Evolutionary conservation across 2,329 filamentous ascomycete species (phyloP), one percentile per base, ranked within the genome.

Genomic region (Mycosphaerella sp.): DNA sequence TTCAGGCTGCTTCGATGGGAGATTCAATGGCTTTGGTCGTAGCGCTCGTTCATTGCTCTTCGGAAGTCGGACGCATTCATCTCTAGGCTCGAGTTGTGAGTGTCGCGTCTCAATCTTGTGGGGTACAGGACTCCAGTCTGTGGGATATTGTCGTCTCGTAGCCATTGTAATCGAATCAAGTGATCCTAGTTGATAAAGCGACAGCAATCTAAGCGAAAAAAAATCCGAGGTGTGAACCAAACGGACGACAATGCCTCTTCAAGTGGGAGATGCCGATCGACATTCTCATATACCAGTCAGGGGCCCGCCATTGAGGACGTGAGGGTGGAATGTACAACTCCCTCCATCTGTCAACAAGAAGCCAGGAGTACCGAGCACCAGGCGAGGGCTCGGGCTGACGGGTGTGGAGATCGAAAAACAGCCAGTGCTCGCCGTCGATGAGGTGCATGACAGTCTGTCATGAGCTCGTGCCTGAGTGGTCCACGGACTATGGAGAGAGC

Each of bases 241-340:
- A 23, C 14, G 26, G 2, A 31, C 48, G 23, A 31, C 10, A 14
- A 5, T 12, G 23, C 29, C 32, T 49, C 34, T 9, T 21, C 6
- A 9, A 31, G 21, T 21, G 21, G 21, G 21, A 21, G 21, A 21
- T 21, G 21, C 21, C 45, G 23, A 29, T 21, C 48, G 31, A 31
- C 38, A 39, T 51, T 39, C 48, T 52, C 38, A 55, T 52, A 55
- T 51, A 51, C 14, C 17, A 40, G 36, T 7, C 26, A 48, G 46
- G 42, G 44, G 45, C 21, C 54, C 53, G 45, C 38, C n/a, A 48
- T 51, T 36, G 49, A 57, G 58, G 59, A 64, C 53, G 57, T 63
- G 59, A 64, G 62, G 61, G 57, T 49, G 64, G 64, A 66, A 66
- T 66, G 64, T 38, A 64, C 49, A 51, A 51, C 41, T 51, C 51